phyloP scores from a whole-genome alignment of 2,329 filamentous ascomycete species.

The Venturia carpophila region DNA sequence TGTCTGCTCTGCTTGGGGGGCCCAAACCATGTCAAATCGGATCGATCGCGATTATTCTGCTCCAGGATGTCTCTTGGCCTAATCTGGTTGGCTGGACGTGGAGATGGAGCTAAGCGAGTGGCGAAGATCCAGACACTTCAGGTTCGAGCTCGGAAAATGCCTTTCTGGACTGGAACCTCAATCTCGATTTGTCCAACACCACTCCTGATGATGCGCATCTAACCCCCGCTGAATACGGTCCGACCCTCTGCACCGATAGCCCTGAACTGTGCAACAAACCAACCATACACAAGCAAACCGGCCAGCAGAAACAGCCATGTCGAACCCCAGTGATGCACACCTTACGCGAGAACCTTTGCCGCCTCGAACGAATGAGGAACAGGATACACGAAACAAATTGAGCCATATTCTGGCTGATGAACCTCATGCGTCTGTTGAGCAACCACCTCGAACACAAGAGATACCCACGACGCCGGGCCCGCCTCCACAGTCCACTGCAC shows the following conservation, averaged over 20 bases:
- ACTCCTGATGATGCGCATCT: background rate
- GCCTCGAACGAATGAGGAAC: background rate
- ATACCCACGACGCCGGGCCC: background rate
- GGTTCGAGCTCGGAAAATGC: background rate
- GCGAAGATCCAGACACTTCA: background rate
- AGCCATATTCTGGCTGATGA: constrained; percentile 16
- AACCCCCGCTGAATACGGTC: background rate
- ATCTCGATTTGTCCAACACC: background rate
- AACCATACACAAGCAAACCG: background rate
- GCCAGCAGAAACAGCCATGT: background rate
- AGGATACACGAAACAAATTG: constrained; percentile 10
- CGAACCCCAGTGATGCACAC: constrained; percentile 1
- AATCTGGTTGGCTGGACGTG: background rate
- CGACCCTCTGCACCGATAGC: background rate
- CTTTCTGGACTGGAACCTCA: background rate
- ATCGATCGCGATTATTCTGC: no score
- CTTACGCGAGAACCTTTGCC: background rate
- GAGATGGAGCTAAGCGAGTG: background rate
- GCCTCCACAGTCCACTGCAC: constrained; percentile 8
- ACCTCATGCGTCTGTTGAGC: background rate
- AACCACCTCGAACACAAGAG: constrained; percentile 8
- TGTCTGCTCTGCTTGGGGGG: background rate
- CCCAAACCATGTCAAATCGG: background rate
- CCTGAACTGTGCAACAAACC: background rate
- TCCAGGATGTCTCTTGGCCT: background rate